phyloP scores from a whole-genome alignment of 177 flowering plant genomes.

The Vitis hybrid region DNA sequence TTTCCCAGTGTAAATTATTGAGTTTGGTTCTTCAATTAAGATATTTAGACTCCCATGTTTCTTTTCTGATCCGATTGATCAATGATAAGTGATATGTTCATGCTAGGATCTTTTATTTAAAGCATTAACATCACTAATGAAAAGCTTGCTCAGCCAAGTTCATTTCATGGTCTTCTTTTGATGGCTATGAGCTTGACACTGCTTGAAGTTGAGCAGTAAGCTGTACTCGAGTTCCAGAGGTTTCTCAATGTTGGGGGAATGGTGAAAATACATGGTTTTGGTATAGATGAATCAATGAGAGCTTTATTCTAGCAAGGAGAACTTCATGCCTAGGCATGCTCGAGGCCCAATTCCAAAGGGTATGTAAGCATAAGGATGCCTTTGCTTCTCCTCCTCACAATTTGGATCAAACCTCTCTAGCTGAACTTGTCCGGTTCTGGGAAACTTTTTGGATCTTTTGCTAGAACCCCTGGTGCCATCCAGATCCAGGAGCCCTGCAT shows the following conservation, averaged over 20 bases:
- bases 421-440: slow-evolving; percentile 89
- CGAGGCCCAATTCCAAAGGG: slow-evolving; percentile 96
- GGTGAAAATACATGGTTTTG: slow-evolving; percentile 61
- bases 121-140: too few relatives aligned
- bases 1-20: not conserved
- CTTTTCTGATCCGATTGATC: not conserved
- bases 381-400: slow-evolving; percentile 69
- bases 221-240: slow-evolving; percentile 81
- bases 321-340: slow-evolving; percentile 83
- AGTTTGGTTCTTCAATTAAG: not conserved
- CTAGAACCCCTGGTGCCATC: slow-evolving; percentile 87
- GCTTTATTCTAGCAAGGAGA: slow-evolving; percentile 81
- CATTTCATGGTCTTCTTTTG: slow-evolving; percentile 31
- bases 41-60: not conserved
- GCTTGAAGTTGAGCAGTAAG: slow-evolving; percentile 80
- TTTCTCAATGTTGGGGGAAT: slow-evolving; percentile 81
- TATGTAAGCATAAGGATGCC: slow-evolving; percentile 93
- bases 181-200: slow-evolving; percentile 79
- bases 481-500: slow-evolving; percentile 97
- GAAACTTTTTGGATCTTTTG: slow-evolving; percentile 87
- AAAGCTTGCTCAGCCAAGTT: not conserved
- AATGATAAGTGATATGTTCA: not conserved
- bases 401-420: slow-evolving; percentile 91
- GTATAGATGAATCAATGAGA: slow-evolving; percentile 72
- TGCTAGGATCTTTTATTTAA: not conserved